phyloP scores from a whole-genome alignment of 768 basidiomycete species.

The Daedalea quercina region DNA sequence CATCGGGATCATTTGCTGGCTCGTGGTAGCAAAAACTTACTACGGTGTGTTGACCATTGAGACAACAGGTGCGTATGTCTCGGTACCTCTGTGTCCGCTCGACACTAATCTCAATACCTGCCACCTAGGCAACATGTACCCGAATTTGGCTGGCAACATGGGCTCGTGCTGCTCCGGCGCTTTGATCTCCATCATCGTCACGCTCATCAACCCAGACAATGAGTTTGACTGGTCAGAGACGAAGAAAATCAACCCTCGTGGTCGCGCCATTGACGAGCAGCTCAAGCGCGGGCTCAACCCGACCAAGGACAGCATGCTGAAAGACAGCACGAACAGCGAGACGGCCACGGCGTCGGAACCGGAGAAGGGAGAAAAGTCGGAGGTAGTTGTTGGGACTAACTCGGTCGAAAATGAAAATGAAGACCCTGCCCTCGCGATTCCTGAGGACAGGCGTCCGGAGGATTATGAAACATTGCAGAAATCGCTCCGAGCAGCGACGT shows the following conservation, averaged over 20 bases:
- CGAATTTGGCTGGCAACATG: conserved; percentile 1
- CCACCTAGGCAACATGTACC: conserved; percentile 1
- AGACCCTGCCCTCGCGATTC: not conserved
- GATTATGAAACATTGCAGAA: conserved; percentile 1
- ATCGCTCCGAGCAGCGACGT: conserved; percentile 2
- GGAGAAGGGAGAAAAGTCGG: conserved; percentile 2
- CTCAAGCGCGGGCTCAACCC: not conserved
- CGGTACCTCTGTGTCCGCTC: not conserved
- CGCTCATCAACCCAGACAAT: conserved; percentile 5
- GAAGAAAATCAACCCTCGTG: conserved; percentile 4
- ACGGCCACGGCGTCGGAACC: not conserved
- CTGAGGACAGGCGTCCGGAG: not conserved
- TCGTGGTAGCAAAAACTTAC: conserved; percentile 5
- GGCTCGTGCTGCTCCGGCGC: conserved; percentile 5
- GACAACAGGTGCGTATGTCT: conserved; percentile 1
- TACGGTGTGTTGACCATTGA: not conserved
- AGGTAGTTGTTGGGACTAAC: not conserved
- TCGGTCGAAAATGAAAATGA: not conserved
- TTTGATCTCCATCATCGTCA: conserved; percentile 2
- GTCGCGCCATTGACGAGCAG: not conserved
- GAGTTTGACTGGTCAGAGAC: conserved; percentile 6
- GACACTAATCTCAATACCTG: too few relatives aligned
- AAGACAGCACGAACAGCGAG: not conserved
- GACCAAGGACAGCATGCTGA: not conserved
- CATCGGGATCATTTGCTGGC: conserved; percentile 4